These are phyloP conservation scores for Penicillium malachiteum DNA, from an alignment of 495 filamentous ascomycete species.

Conservation along the genomic window DNA sequence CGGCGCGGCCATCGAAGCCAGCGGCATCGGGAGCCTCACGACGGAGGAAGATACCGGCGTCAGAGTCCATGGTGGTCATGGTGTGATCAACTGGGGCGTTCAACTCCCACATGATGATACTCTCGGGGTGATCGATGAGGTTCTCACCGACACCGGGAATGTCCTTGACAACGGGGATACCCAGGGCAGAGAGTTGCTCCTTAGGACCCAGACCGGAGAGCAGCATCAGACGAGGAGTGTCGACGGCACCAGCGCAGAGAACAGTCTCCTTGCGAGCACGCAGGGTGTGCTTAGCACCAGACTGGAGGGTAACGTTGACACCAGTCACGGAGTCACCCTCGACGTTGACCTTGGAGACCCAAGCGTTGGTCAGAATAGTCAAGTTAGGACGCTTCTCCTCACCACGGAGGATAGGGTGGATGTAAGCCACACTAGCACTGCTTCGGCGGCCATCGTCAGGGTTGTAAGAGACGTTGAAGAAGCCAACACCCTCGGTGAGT, in stretches of 20 bases:
- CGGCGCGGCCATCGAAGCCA: conserved; percentile 63
- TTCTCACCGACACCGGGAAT: conserved; percentile 80
- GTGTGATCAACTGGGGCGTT: conserved; percentile 70
- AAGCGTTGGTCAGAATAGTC: conserved; percentile 75
- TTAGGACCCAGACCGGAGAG: conserved; percentile 75
- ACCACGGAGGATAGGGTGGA: conserved; percentile 77
- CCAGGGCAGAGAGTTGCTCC: conserved; percentile 59
- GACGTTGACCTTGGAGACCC: conserved; percentile 75
- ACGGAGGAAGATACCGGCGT: conserved; percentile 80
- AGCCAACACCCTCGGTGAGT: conserved; percentile 71
- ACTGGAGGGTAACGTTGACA: conserved; percentile 64
- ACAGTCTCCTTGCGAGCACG: conserved; percentile 68
- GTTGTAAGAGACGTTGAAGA: conserved; percentile 83
- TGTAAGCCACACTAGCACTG: conserved; percentile 81
- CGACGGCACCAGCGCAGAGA: conserved; percentile 74
- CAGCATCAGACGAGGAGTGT: conserved; percentile 71
- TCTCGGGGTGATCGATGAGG: conserved; percentile 74
- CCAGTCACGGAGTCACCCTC: conserved; percentile 60
- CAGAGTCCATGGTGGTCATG: conserved; percentile 83
- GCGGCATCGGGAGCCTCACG: conserved; percentile 65
- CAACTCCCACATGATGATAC: conserved; percentile 81
- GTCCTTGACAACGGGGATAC: conserved; percentile 68
- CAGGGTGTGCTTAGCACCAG: conserved; percentile 58
- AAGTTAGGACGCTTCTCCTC: conserved; percentile 75
- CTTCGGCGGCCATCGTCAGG: conserved; percentile 74